These are phyloP conservation scores for Aspergillus awamori DNA, from an alignment of 2,329 filamentous ascomycete genomes.

Conservation along the genomic window DNA sequence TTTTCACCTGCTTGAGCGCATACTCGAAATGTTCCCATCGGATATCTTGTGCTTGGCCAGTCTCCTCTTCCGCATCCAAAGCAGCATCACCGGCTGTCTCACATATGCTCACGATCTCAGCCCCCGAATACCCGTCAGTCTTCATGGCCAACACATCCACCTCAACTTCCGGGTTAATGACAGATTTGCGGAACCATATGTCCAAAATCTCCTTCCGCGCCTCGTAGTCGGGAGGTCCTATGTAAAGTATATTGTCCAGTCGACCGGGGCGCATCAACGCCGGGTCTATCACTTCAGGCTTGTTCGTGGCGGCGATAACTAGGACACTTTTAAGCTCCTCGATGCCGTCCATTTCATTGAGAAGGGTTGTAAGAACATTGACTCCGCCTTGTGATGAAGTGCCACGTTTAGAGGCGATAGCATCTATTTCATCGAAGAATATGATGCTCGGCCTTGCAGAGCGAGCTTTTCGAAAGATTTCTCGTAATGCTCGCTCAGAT, in stretches of 20 bases:
- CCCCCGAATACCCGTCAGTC: slow-evolving; percentile 81
- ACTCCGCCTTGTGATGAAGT: slow-evolving; percentile 58
- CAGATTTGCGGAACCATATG: slow-evolving; percentile 65
- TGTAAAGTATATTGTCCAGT: slow-evolving; percentile 82
- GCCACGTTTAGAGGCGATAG: slow-evolving; percentile 67
- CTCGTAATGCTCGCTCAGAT: slow-evolving; percentile 81
- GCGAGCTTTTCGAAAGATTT: slow-evolving; percentile 81
- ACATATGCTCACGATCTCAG: slow-evolving; percentile 71
- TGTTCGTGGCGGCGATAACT: slow-evolving; percentile 88
- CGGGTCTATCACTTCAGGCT: slow-evolving; percentile 81
- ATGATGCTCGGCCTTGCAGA: slow-evolving; percentile 89
- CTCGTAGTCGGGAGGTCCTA: slow-evolving; percentile 73
- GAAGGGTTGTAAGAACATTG: slow-evolving; percentile 83
- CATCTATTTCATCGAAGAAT: slow-evolving; percentile 96
- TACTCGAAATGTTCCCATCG: slow-evolving; percentile 48
- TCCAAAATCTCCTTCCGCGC: slow-evolving; percentile 76
- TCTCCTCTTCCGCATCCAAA: slow-evolving; percentile 55
- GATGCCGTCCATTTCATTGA: slow-evolving; percentile 96
- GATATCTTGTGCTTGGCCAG: slow-evolving; percentile 41
- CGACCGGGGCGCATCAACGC: slow-evolving; percentile 83
- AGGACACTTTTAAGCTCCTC: slow-evolving; percentile 80
- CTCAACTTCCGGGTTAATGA: slow-evolving; percentile 66
- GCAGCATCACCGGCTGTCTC: slow-evolving; percentile 55
- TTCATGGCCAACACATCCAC: slow-evolving; percentile 62
- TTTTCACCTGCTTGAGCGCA: slow-evolving; percentile 52